Percentiles rank a stretch among this genome's conserved stretches.
phyloP scores from a whole-genome alignment of 441 rosid genomes.

The Pelargonium cotyledonis region DNA sequence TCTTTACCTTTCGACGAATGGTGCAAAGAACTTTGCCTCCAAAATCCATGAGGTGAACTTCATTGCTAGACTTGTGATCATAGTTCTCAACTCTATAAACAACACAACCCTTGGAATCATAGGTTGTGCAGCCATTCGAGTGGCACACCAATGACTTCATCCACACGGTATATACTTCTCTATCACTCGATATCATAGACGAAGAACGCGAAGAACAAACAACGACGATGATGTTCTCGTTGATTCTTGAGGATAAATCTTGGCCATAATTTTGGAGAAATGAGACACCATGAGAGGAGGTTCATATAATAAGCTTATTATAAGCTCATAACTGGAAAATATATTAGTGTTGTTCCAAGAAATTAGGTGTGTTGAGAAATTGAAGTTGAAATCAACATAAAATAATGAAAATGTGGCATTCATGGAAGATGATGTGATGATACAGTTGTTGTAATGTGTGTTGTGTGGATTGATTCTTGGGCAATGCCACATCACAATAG shows the following conservation, averaged over 20 bases:
- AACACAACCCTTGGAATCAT: conserved; percentile 47
- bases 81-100: conserved; percentile 72
- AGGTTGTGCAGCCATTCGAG: conserved; percentile 71
- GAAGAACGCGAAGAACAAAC: not conserved
- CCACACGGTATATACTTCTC: conserved; percentile 68
- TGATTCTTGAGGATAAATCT: conserved; percentile 5
- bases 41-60: conserved; percentile 66
- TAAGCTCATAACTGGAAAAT: not conserved
- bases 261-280: not conserved
- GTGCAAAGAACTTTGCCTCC: conserved; percentile 56
- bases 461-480: not conserved
- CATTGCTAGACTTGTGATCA: conserved; percentile 43
- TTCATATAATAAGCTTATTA: too few species aligned
- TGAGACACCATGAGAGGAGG: not conserved
- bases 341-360: not conserved
- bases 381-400: not conserved
- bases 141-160: conserved; percentile 80
- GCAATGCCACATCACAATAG: not conserved
- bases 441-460: not conserved
- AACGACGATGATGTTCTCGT: too few species aligned
- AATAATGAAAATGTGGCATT: not conserved
- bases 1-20: conserved; percentile 41
- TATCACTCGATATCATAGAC: conserved; percentile 9
- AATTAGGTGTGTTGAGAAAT: not conserved
- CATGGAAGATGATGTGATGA: not conserved